Evolutionary conservation across 768 basidiomycete species (phyloP), one percentile per base, ranked within the genome.

Genomic region (Podaxis mareebaensis): DNA sequence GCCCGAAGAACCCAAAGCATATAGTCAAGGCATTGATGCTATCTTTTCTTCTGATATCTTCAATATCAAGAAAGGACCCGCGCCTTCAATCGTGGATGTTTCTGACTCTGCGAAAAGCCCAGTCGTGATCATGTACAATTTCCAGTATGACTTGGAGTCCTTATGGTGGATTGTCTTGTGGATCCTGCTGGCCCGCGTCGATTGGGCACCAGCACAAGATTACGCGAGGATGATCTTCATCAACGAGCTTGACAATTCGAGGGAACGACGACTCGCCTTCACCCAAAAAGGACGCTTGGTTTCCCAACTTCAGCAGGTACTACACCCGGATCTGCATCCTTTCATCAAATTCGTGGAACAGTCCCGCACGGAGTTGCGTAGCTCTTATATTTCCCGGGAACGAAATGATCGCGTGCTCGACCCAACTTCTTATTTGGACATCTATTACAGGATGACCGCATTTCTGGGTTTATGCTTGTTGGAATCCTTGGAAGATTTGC

Each of bases 91-190:
- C 28, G 1, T 30, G 8, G 33, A 10, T 33, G 3, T 33, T 10
- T 10, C 33, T 3, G 8, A 3, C 8, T 33, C 8, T 10, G 33
- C 33, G 33, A 10, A 33, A 33, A 33, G 17, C n/a, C 49, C 5
- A 39, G 49, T 26, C 15, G 38, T 44, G 7, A 17, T 53, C 24
- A 1, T 57, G 15, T 36, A 17, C 17, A 20, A 54, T 10, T 54
- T 54, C 30, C 53, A 54, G n/a, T 39, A 64, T 20, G 58, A 64
- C 57, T 11, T 64, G 28, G 57, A 64, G 24, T 64, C 63, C 0
- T 22, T 59, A n/a, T 58, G 13, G 33, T 64, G 63, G 63, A 49
- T 64, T 3, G n/a, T 33, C 7, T 39, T 64, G 1, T 64, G 57
- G 49, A 33, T 59, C 17, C 4, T 36, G 2, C 28, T 54, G 2